Conservation (phyloP, 257 asterid species). For the Lavandula angustifolia region DNA sequence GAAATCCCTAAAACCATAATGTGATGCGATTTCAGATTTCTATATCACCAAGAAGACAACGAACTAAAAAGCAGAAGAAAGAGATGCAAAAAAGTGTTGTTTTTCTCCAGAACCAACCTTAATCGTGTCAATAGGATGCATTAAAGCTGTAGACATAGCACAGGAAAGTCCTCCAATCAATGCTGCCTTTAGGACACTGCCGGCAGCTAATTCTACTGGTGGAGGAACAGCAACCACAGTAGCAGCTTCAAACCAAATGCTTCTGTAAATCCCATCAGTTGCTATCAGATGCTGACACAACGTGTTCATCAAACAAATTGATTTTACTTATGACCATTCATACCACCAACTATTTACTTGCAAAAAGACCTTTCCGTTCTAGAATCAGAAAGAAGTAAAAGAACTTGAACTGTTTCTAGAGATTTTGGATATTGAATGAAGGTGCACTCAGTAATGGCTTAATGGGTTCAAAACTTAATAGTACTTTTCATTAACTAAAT, state of each 20-base stretch:
- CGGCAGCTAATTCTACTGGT: constrained; percentile 83
- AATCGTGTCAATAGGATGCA: constrained; percentile 92
- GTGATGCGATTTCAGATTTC: constrained; percentile 19
- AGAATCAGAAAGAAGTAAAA: constrained; percentile 6
- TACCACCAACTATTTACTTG: neutral
- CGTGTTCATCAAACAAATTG: constrained; percentile 14
- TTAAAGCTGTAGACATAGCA: constrained; percentile 86
- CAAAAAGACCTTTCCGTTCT: neutral
- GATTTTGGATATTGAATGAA: neutral
- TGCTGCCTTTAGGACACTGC: constrained; percentile 95
- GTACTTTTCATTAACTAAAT: neutral
- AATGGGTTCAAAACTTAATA: neutral
- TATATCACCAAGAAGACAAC: constrained; percentile 15
- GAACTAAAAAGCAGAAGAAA: constrained; percentile 5
- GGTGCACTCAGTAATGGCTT: neutral
- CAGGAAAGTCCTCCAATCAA: constrained; percentile 96
- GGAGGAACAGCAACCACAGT: constrained; percentile 99
- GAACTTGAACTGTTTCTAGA: neutral
- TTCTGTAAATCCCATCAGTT: constrained; percentile 47
- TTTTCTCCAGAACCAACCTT: constrained; percentile 54
- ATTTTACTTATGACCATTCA: neutral
- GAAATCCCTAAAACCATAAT: constrained; percentile 8
- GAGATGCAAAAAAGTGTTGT: constrained; percentile 10
- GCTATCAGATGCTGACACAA: constrained; percentile 16
- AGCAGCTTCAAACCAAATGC: constrained; percentile 99